These are phyloP conservation scores for Colletotrichum godetiae DNA, from an alignment of 2,329 filamentous ascomycete genomes.

Conservation along the genomic window DNA sequence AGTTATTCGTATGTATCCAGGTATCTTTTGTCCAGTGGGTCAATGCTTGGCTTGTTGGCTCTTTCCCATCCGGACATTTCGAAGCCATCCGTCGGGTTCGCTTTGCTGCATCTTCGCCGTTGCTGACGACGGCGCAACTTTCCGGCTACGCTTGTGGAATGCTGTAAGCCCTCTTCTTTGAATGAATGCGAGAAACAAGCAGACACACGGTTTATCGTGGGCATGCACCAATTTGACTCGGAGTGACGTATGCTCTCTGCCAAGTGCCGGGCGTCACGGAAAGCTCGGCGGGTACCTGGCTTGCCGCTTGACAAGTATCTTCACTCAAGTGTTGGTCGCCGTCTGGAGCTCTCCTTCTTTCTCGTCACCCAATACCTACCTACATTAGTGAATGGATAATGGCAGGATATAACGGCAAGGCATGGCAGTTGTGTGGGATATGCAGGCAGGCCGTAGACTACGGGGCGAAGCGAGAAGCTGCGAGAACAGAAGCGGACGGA, in stretches of 20 bases:
- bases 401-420: background rate
- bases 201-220: background rate
- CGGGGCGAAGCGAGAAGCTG: slow-evolving; percentile 9
- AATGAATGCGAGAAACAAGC: background rate
- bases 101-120: background rate
- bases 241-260: background rate
- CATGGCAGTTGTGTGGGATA: background rate
- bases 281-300: background rate
- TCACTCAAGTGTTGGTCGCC: background rate
- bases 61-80: slow-evolving; percentile 7
- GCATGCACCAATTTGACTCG: background rate
- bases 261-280: background rate
- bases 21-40: too few species aligned
- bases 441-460: background rate
- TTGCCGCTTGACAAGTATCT: background rate
- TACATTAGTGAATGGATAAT: background rate
- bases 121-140: background rate
- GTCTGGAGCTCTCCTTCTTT: background rate
- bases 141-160: slow-evolving; percentile 10
- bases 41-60: background rate
- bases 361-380: background rate
- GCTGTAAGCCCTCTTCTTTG: background rate
- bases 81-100: background rate
- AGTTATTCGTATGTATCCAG: too few species aligned
- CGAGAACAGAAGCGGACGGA: background rate